Evolutionary conservation across 1,284 basidiomycete species (phyloP).

Genomic region (Stygiomarasmius scandens): DNA sequence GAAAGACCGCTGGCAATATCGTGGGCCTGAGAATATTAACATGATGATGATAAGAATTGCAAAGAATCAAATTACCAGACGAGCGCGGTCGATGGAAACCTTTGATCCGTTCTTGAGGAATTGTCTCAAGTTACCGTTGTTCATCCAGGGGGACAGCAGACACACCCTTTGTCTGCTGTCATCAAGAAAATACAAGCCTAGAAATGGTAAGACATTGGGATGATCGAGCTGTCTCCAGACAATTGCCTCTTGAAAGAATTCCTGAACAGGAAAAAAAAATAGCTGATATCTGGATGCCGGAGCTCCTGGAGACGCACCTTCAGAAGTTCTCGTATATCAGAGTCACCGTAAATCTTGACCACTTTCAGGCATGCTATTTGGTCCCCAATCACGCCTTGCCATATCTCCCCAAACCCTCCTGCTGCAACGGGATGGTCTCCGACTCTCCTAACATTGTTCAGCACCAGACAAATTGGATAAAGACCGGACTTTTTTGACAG

Average conservation of each 20-base stretch:
- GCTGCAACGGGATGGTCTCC: background rate
- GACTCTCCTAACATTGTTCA: constrained; percentile 1
- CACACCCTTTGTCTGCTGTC: constrained; percentile 21
- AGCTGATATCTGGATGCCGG: background rate
- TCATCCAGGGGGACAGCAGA: constrained; percentile 40
- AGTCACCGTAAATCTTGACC: background rate
- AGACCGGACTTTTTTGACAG: background rate
- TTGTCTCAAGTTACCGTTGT: constrained; percentile 33
- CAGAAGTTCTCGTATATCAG: background rate
- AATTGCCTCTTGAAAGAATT: constrained; percentile 20
- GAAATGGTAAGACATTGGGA: constrained; percentile 34
- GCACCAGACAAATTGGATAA: background rate
- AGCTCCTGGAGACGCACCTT: background rate
- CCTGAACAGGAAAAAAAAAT: background rate
- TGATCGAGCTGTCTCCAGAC: constrained; percentile 34
- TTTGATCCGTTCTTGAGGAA: constrained; percentile 24
- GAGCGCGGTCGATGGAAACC: constrained; percentile 20
- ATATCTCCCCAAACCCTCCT: constrained; percentile 8
- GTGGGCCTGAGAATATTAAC: constrained; percentile 20
- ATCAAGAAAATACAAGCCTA: constrained; percentile 25
- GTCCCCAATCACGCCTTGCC: constrained; percentile 3
- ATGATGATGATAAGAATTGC: no score
- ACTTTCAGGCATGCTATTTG: constrained; percentile 7
- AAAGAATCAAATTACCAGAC: constrained; percentile 20
- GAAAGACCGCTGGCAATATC: constrained; percentile 35